Base-by-base conservation (phyloP, 495 filamentous ascomycete genomes). In the Pseudoneurospora amorphoporcata region DNA sequence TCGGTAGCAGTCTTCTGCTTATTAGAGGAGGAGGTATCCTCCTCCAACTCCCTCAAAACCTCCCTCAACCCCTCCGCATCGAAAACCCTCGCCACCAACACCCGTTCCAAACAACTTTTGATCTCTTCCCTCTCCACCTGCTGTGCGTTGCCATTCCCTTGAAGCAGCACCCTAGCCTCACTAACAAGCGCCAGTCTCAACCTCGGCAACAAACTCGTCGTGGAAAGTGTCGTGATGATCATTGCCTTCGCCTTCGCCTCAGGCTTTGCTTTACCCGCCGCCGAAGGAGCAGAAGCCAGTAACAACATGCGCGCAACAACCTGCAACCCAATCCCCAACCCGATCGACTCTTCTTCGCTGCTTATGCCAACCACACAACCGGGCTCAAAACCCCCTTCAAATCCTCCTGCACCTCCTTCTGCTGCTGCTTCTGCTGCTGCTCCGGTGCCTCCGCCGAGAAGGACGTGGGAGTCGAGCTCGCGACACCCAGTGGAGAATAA, bases 41-140 rank as follows among this genome's bases (percentile, higher is more conserved):
- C 3, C 42, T 47, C 79, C 4, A 89, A 41, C 76, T 89, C 87
- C 2, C 53, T 74, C 7, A 90, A 69, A 9, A 86, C 86, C 76
- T 91, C 88, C 80, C 78, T 83, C 37, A 90, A 71, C 4, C 88
- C 89, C 70, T 87, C 83, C 23, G 88, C 75, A 73, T 91, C 88
- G 76, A 90, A 90, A 7, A 90, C 84, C 4, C 86, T 76, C 72
- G 88, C 86, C 45, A 91, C 84, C 32, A 81, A 82, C 9, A 89
- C 81, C 35, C 80, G 78, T 45, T 87, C 85, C 0, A 91, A 79
- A 70, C 83, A 83, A 42, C 71, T 73, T 68, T 76, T 75, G 8
- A 82, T 65, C 73, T 12, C 71, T 72, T 9, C 16, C 71, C 65
- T 74, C 45, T 65, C 53, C 53, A 35, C 53, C 53, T 65, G 23